phyloP scores from a whole-genome alignment of 2,329 filamentous ascomycete genomes.

The Botrytis squamosa region DNA sequence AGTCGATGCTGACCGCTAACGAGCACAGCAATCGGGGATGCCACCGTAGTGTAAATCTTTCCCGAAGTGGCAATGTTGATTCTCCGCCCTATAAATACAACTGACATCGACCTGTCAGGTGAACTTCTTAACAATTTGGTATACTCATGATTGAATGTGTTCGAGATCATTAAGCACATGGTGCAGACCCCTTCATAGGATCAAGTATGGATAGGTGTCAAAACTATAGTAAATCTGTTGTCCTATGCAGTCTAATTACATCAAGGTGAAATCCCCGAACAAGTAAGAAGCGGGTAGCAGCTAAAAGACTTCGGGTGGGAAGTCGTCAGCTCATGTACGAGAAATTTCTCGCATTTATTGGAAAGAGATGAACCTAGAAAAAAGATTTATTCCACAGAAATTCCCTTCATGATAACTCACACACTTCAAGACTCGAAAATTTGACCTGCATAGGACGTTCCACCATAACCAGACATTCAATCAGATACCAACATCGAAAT shows the following conservation, averaged over 20 bases:
- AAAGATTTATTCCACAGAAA: neutral
- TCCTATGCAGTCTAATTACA: constrained; percentile 2
- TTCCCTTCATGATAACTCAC: neutral
- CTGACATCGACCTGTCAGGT: neutral
- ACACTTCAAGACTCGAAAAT: neutral
- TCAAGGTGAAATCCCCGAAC: neutral
- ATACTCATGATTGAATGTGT: neutral
- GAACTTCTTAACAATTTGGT: neutral
- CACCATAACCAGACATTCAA: neutral
- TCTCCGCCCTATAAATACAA: neutral
- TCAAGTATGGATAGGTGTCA: neutral
- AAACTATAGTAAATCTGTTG: neutral
- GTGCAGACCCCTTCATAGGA: neutral
- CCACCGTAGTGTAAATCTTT: neutral
- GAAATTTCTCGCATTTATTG: neutral
- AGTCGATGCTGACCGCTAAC: neutral
- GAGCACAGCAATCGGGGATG: neutral
- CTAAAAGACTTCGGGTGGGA: neutral
- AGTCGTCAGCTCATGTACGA: constrained; percentile 1
- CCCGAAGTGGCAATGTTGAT: neutral
- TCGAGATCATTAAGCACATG: neutral
- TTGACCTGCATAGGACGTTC: neutral
- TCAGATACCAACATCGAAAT: neutral
- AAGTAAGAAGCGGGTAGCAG: neutral
- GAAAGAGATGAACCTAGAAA: neutral